phyloP scores from a whole-genome alignment of 176 grass and related monocot genomes.

The Oryza australiensis region DNA sequence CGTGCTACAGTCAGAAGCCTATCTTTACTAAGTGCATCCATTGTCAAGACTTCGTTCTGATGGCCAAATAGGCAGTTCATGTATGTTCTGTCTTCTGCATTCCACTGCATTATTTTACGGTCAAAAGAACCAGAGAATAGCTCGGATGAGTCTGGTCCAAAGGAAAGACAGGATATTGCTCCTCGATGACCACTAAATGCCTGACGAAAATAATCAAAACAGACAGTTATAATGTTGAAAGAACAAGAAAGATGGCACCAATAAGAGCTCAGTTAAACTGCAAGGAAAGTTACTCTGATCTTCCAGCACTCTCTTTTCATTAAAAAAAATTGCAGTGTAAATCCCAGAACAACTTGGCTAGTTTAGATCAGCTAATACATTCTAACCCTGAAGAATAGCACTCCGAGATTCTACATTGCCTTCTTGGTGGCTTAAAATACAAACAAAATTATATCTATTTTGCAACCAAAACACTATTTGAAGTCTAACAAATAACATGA shows the following conservation, averaged over 20 bases:
- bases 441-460: not conserved
- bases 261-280: not conserved
- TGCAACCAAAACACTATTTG: not conserved
- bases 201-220: constrained; percentile 43
- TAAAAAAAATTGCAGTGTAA: not conserved
- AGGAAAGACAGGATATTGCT: constrained; percentile 71
- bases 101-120: constrained; percentile 88
- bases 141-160: constrained; percentile 68
- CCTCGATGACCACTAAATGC: constrained; percentile 88
- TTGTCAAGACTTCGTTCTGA: constrained; percentile 80
- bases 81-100: constrained; percentile 86
- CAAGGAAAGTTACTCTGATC: not conserved
- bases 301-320: not conserved
- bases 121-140: constrained; percentile 93
- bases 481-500: not conserved
- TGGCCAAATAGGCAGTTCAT: constrained; percentile 85
- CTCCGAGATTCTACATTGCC: not conserved
- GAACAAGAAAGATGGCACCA: not conserved
- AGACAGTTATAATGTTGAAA: not conserved
- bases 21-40: constrained; percentile 79
- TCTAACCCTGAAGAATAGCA: not conserved
- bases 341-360: not conserved
- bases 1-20: constrained; percentile 70
- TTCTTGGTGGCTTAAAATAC: not conserved
- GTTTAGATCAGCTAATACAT: not conserved